Evolutionary conservation across 352 stramenopile genomes (phyloP), one percentile per base, ranked within the genome.

Genomic region (Pythium oligandrum): DNA sequence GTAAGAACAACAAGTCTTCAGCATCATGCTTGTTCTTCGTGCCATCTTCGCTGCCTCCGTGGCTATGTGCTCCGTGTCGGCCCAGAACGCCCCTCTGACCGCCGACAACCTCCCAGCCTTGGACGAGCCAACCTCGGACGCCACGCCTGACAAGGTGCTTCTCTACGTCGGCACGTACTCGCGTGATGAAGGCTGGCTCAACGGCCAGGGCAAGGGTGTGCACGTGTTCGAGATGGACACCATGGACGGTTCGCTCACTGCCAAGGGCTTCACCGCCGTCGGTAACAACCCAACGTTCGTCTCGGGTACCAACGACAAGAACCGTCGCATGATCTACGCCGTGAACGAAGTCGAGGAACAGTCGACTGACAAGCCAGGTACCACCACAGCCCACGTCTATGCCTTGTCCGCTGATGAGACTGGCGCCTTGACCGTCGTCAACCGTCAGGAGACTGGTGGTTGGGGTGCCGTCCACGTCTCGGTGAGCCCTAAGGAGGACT

Each of bases 91-190:
- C 4, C 5, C 6, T 30, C 39, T 33, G 34, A 31, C 34, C 7
- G 31, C 44, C 2, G 36, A 36, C n/a, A 30, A 57, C 35, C 50
- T 49, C 34, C 5, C 26, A 3, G n/a, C 43, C 31, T 31, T 32
- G 31, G 32, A 10, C 7, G 44, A 11, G 0, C 17, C 32, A 17
- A 3, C 6, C 40, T 10, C 30, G 34, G 31, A 42, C 31, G 9
- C 50, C 9, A 32, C 39, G 7, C 6, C 5, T 4, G 40, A 47
- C 50, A 59, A 51, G 10, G 63, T 67, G 56, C 66, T 80, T 40
- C 51, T 90, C 36, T 83, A 81, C 48, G 76, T 69, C 2, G 76
- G 62, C 34, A 78, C 68, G 6, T 90, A 86, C 63, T 86, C 79
- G 17, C 72, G 73, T 26, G 72, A 88, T 45, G 76, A 88, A 73